phyloP scores from a whole-genome alignment of 441 rosid species.

The Arabidopsis lyrata region DNA sequence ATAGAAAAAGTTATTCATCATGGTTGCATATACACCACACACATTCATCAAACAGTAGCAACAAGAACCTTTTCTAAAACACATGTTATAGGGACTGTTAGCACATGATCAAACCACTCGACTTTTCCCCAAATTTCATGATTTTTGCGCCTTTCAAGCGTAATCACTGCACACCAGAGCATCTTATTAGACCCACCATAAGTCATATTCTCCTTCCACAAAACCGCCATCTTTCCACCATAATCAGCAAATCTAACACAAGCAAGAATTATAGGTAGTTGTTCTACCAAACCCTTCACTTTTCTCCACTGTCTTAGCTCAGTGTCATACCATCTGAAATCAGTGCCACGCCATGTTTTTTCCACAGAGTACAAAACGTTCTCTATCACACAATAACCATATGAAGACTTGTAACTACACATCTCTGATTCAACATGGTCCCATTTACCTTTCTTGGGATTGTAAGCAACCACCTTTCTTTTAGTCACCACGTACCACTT shows the following conservation, averaged over 20 bases:
- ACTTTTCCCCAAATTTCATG: background rate
- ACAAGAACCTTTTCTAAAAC: background rate
- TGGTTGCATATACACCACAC: background rate
- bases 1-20: background rate
- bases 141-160: background rate
- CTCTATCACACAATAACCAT: background rate
- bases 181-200: background rate
- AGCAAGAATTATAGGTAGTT: background rate
- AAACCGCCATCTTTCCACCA: slow-evolving; percentile 5
- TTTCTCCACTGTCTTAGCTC: background rate
- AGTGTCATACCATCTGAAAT: background rate
- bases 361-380: background rate
- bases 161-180: background rate
- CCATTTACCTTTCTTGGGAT: background rate
- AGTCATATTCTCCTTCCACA: background rate
- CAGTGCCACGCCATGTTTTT: no score
- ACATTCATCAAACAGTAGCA: slow-evolving; percentile 1
- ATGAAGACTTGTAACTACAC: background rate
- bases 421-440: background rate
- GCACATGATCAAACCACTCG: background rate
- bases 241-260: background rate
- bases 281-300: background rate
- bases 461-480: background rate
- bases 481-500: background rate
- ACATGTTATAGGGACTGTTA: background rate